Evolutionary conservation across 2,329 filamentous ascomycete genomes (phyloP).

Genomic region (Trichoderma koningiopsis): DNA sequence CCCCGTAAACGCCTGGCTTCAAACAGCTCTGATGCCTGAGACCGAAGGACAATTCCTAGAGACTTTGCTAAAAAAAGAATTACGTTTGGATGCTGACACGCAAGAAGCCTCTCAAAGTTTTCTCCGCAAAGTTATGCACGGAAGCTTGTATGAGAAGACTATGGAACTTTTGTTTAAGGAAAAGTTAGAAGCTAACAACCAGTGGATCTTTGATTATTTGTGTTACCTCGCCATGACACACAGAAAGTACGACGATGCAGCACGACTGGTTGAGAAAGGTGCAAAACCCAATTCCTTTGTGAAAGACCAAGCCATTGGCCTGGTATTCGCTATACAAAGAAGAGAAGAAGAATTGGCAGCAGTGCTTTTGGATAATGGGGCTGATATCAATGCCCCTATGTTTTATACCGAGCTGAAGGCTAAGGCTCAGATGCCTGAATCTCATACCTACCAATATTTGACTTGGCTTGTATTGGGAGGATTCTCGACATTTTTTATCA

Average conservation of each 20-base stretch:
- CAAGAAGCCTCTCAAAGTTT: too few relatives aligned
- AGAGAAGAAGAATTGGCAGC: neutral
- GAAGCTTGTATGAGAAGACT: neutral
- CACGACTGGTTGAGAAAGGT: neutral
- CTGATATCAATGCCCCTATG: neutral
- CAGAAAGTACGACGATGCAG: neutral
- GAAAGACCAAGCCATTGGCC: neutral
- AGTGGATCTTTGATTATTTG: neutral
- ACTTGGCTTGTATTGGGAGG: neutral
- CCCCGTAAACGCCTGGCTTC: neutral
- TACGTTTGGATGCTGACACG: too few relatives aligned
- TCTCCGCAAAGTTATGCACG: neutral
- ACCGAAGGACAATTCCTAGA: neutral
- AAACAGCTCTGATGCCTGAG: neutral
- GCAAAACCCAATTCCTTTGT: neutral
- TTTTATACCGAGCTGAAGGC: neutral
- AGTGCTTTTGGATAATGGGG: neutral
- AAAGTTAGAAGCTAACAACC: neutral
- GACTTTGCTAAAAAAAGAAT: neutral
- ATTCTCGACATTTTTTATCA: neutral
- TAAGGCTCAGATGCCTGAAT: neutral
- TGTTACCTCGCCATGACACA: neutral
- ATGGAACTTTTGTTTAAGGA: neutral
- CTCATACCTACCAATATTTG: neutral
- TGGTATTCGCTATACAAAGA: neutral